Percentiles rank a stretch among this genome's conserved stretches.
phyloP scores from a whole-genome alignment of 495 filamentous ascomycete species.

The Echria macrotheca region DNA sequence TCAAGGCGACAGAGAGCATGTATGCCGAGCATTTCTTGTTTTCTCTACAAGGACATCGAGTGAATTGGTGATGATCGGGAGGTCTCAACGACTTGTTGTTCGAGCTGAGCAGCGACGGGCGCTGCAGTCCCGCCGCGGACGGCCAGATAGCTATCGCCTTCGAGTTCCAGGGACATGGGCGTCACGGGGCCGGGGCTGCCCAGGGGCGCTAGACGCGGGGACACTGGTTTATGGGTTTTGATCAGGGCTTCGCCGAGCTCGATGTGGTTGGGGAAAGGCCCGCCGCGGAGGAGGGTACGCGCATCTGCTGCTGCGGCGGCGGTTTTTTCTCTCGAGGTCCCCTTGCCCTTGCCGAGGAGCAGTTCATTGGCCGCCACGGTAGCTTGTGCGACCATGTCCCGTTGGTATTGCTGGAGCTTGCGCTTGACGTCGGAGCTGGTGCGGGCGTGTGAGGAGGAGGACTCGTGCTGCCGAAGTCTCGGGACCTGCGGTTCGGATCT shows the following conservation, averaged over 20 bases:
- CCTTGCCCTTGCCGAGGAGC: constrained; percentile 15
- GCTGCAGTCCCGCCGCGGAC: no score
- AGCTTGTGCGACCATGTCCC: constrained; percentile 55
- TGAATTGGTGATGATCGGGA: no score
- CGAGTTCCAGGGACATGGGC: constrained; percentile 62
- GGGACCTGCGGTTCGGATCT: constrained; percentile 31
- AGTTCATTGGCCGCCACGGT: constrained; percentile 38
- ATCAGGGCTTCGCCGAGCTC: constrained; percentile 10
- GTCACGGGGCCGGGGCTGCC: constrained; percentile 76
- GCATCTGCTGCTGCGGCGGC: neutral
- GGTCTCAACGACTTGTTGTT: no score
- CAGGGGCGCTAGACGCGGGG: constrained; percentile 61
- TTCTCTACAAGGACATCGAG: no score
- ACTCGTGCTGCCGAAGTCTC: constrained; percentile 10
- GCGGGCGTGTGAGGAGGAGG: constrained; percentile 19
- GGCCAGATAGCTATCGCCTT: constrained; percentile 45
- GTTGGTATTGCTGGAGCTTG: constrained; percentile 53
- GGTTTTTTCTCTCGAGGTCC: neutral
- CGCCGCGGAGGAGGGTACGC: neutral
- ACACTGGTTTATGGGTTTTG: constrained; percentile 46
- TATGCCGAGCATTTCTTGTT: no score
- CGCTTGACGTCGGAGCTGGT: constrained; percentile 42
- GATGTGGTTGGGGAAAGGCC: constrained; percentile 2
- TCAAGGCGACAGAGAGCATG: no score
- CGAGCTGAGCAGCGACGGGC: no score